A percentile compares a stretch with the other conserved stretches of the same genome.
Evolutionary conservation across 179 eudicot genomes (phyloP).

Genomic region (Vitellaria paradoxa): DNA sequence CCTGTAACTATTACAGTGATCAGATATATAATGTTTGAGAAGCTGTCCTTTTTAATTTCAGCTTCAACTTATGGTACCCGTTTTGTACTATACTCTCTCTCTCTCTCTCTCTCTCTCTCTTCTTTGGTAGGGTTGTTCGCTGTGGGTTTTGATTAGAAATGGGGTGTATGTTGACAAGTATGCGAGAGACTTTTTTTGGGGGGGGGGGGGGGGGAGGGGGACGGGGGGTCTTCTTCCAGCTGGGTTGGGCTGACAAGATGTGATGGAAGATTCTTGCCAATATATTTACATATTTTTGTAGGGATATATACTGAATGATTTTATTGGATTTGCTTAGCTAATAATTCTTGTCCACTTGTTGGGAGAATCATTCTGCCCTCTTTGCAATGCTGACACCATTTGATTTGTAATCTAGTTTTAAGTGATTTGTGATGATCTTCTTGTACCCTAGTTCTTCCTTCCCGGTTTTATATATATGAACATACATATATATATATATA

Average conservation of each 20-base stretch:
- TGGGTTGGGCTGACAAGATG: slow-evolving; percentile 30
- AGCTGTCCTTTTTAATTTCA: slow-evolving; percentile 21
- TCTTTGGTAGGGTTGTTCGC: background rate
- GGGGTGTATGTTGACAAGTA: slow-evolving; percentile 24
- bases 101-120: background rate
- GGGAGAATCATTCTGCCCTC: no score
- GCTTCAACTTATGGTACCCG: slow-evolving; percentile 12
- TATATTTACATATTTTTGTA: background rate
- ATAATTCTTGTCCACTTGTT: no score
- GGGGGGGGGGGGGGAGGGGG: background rate
- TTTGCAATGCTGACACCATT: no score
- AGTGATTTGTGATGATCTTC: no score
- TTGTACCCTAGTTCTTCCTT: no score
- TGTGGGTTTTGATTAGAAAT: slow-evolving; percentile 2
- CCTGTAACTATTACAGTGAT: slow-evolving; percentile 10
- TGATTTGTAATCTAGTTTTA: no score
- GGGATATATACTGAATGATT: no score
- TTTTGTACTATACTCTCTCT: background rate
- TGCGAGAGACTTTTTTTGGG: slow-evolving; percentile 7
- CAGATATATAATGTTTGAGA: slow-evolving; percentile 2
- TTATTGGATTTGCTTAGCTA: no score
- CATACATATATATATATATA: no score
- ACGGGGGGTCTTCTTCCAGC: slow-evolving; percentile 35
- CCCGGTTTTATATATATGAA: no score
- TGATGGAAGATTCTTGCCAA: slow-evolving; percentile 54